phyloP scores from a whole-genome alignment of 805 yeast species.

The Cyberlindnera japonica region DNA sequence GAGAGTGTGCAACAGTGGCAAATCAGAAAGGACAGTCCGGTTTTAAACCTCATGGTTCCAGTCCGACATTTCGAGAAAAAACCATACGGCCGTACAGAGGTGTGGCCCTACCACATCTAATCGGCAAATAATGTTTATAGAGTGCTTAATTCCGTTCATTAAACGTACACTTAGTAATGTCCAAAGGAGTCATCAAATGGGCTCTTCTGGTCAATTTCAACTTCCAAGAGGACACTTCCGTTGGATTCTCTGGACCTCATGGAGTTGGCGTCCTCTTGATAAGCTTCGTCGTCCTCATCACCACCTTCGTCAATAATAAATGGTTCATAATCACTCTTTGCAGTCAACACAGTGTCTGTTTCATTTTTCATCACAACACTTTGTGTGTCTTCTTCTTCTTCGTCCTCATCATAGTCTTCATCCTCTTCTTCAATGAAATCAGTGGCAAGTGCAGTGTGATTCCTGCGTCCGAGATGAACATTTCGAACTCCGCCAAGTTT shows the following conservation, averaged over 20 bases:
- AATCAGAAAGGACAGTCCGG: no score
- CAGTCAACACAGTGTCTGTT: conserved; percentile 3
- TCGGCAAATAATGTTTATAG: no score
- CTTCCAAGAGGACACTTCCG: conserved; percentile 27
- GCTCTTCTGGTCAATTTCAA: conserved; percentile 23
- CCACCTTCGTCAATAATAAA: conserved; percentile 25
- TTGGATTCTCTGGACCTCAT: conserved; percentile 12
- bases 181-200: conserved; percentile 18
- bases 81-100: no score
- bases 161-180: no score
- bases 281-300: conserved; percentile 6
- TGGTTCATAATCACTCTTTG: conserved; percentile 24
- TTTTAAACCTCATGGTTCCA: no score
- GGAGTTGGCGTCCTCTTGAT: conserved; percentile 11
- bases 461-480: conserved; percentile 19
- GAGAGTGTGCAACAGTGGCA: no score
- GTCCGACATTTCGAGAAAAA: neutral
- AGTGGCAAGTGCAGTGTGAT: conserved; percentile 11
- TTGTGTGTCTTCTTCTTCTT: conserved; percentile 3
- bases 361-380: conserved; percentile 11
- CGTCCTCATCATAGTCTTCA: conserved; percentile 15
- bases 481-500: conserved; percentile 27
- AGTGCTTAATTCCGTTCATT: no score
- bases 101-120: neutral
- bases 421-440: conserved; percentile 20